phyloP scores from a whole-genome alignment of 306 rosid genomes.

The Hippophae rhamnoides region DNA sequence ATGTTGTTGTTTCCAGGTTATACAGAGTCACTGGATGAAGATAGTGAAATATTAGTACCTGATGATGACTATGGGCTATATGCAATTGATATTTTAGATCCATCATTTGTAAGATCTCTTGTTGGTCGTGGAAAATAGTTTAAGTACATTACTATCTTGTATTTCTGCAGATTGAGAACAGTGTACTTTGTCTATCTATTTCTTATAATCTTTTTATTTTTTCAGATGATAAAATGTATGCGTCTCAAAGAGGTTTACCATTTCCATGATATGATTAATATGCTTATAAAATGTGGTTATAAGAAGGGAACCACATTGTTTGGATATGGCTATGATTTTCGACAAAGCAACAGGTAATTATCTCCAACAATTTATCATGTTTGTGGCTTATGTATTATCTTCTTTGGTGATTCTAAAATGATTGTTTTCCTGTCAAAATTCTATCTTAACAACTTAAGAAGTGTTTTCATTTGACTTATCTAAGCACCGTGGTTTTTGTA shows the following conservation, averaged over 20 bases:
- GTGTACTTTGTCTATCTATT: background rate
- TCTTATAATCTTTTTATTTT: conserved; percentile 13
- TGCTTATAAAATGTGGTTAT: conserved; percentile 75
- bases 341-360: conserved; percentile 83
- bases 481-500: conserved; percentile 10
- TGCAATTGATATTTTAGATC: conserved; percentile 91
- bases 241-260: conserved; percentile 68
- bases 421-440: background rate
- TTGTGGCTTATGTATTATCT: background rate
- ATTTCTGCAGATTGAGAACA: background rate
- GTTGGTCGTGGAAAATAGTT: background rate
- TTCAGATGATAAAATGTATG: conserved; percentile 59
- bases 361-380: background rate
- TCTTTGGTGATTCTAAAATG: background rate
- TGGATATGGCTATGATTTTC: conserved; percentile 91
- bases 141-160: background rate
- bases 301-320: conserved; percentile 86
- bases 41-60: conserved; percentile 57
- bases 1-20: conserved; percentile 41
- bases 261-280: conserved; percentile 81
- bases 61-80: conserved; percentile 71
- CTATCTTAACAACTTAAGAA: background rate
- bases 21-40: conserved; percentile 51
- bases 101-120: conserved; percentile 43
- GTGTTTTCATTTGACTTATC: background rate